phyloP scores from a whole-genome alignment of 805 yeast genomes.

The Kuraishia piskuri region DNA sequence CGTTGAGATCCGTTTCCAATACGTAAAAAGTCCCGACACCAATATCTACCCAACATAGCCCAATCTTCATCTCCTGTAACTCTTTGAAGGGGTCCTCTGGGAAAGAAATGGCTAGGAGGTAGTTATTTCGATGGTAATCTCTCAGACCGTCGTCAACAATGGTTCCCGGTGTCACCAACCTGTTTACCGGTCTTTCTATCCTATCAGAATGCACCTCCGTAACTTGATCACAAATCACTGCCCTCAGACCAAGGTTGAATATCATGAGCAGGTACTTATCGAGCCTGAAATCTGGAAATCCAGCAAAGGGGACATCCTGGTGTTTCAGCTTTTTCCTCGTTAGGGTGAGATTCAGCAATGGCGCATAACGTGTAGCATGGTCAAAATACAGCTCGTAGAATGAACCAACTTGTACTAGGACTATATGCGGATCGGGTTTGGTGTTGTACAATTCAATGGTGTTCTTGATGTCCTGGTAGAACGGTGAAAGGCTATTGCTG shows the following conservation, averaged over 20 bases:
- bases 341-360: conserved; percentile 61
- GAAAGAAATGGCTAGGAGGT: conserved; percentile 53
- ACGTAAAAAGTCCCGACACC: conserved; percentile 74
- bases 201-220: conserved; percentile 17
- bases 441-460: conserved; percentile 15
- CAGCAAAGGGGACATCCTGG: conserved; percentile 70
- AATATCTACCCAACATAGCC: conserved; percentile 83
- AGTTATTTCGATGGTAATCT: conserved; percentile 65
- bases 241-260: conserved; percentile 62
- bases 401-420: conserved; percentile 76
- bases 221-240: conserved; percentile 76
- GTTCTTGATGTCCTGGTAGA: conserved; percentile 21
- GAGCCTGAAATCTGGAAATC: conserved; percentile 71
- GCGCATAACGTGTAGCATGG: conserved; percentile 71
- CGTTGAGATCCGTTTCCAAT: conserved; percentile 51
- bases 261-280: conserved; percentile 66
- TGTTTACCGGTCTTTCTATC: conserved; percentile 60
- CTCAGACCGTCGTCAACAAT: conserved; percentile 79
- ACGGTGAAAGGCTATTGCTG: conserved; percentile 13
- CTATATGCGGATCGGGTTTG: conserved; percentile 31
- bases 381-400: conserved; percentile 86
- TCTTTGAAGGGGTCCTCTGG: conserved; percentile 38
- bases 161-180: conserved; percentile 91
- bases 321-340: conserved; percentile 43
- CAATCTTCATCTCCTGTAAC: conserved; percentile 38